Percentiles rank a stretch among this genome's conserved stretches.
Conservation (phyloP, 2,329 filamentous ascomycete species). For the Akanthomyces muscarius region DNA sequence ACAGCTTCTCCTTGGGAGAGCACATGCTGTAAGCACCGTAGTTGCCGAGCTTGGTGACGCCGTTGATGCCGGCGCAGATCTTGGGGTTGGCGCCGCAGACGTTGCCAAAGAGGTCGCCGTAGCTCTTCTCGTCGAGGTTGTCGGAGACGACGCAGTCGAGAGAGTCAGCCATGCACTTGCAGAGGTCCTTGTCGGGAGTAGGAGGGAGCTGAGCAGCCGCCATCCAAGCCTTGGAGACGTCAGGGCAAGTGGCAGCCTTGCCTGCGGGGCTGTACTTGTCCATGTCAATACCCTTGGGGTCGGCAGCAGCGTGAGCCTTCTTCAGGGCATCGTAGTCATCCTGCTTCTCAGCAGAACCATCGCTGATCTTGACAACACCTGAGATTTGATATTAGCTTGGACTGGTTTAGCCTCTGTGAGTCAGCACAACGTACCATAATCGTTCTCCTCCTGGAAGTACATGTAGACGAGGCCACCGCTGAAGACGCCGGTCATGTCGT, state of each 20-base stretch:
- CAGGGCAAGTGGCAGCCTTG: slow-evolving; percentile 69
- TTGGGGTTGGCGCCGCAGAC: slow-evolving; percentile 59
- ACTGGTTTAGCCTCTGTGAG: neutral
- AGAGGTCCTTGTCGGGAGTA: slow-evolving; percentile 71
- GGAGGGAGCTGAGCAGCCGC: slow-evolving; percentile 65
- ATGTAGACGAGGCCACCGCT: slow-evolving; percentile 98
- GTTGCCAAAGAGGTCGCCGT: slow-evolving; percentile 66
- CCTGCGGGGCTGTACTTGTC: slow-evolving; percentile 70
- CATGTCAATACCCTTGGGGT: slow-evolving; percentile 62
- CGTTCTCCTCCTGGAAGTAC: slow-evolving; percentile 89
- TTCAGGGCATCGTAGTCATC: slow-evolving; percentile 72
- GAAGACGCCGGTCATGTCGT: slow-evolving; percentile 80
- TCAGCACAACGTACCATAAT: slow-evolving; percentile 62
- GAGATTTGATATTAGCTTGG: slow-evolving; percentile 12
- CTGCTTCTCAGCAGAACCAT: slow-evolving; percentile 54
- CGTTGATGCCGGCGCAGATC: slow-evolving; percentile 64
- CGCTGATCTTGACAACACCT: slow-evolving; percentile 61
- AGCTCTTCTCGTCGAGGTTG: slow-evolving; percentile 53
- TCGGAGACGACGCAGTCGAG: slow-evolving; percentile 66
- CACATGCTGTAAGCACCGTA: slow-evolving; percentile 82
- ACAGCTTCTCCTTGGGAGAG: slow-evolving; percentile 63
- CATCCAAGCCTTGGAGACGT: slow-evolving; percentile 60
- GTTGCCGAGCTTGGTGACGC: slow-evolving; percentile 61
- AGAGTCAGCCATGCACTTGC: slow-evolving; percentile 77
- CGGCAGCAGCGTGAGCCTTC: slow-evolving; percentile 63